Evolutionary conservation across 768 basidiomycete genomes (phyloP).

Genomic region (Cyclocybe cylindracea): DNA sequence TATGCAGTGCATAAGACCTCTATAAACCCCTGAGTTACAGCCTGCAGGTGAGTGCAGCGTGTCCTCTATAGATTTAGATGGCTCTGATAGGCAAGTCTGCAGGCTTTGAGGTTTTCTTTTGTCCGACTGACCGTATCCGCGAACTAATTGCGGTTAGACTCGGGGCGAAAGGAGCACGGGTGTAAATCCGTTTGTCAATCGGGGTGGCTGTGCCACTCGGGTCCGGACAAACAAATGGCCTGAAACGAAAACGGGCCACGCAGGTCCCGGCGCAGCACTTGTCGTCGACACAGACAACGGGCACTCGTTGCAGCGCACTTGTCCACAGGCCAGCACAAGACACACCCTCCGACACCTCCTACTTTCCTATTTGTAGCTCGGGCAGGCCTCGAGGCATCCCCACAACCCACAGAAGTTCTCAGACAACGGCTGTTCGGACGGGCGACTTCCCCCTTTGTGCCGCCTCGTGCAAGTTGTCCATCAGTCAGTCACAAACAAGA

Average conservation of each 20-base stretch:
- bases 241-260: not conserved
- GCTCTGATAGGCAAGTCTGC: no score
- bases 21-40: no score
- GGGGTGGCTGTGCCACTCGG: slow-evolving; percentile 14
- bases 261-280: not conserved
- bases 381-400: slow-evolving; percentile 9
- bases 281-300: slow-evolving; percentile 2
- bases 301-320: not conserved
- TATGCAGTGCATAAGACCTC: no score
- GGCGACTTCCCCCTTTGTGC: slow-evolving; percentile 9
- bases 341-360: not conserved
- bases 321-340: not conserved
- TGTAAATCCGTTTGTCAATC: slow-evolving; percentile 5
- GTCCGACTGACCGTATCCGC: no score
- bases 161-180: slow-evolving; percentile 3
- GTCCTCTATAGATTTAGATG: no score
- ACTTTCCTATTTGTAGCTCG: not conserved
- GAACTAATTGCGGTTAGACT: slow-evolving; percentile 1
- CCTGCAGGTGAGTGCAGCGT: no score
- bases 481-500: slow-evolving; percentile 22
- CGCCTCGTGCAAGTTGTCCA: slow-evolving; percentile 16
- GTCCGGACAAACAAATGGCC: slow-evolving; percentile 7
- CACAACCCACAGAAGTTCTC: not conserved
- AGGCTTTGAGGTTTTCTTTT: no score
- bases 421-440: slow-evolving; percentile 1